Evolutionary conservation across 2,329 filamentous ascomycete genomes (phyloP), one percentile per base, ranked within the genome.

Genomic region (Aureobasidium musti): DNA sequence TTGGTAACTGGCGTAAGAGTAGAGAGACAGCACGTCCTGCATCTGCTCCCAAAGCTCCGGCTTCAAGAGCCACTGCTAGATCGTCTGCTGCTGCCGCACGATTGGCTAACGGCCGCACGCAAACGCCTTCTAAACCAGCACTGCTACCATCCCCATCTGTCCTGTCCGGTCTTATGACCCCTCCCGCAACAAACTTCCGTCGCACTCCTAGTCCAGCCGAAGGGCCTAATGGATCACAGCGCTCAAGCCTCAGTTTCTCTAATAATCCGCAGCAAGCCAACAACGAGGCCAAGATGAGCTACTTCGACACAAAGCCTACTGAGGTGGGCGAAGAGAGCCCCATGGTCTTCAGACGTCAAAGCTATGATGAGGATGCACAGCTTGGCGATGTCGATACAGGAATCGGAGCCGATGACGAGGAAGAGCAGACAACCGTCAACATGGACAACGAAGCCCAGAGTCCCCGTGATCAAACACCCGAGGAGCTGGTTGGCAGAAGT

Each of bases 131-230:
- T 10, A 87, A 85, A 72, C 80, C 81, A 50, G 84, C 80, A 43
- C 76, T 74, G 77, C 67, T 77, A 73, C 74, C 80, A 4, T 82
- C 87, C 1, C 83, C 86, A 64, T 86, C 83, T 57, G 89, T 92
- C 68, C 82, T 93, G 23, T 89, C 89, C 0, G 93, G 93, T 1
- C 86, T 97, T 26, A 83, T 97, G 82, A 97, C 94, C 1, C 93
- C 94, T n/a, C 94, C 93, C 5, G 87, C 89, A 35, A 92, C 90
- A 4, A 86, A 87, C 65, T 77, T 89, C 56, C 88, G 90, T 50
- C 87, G 87, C 70, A 86, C 84, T 2, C 84, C 87, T 0, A 79
- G 82, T 3, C 77, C 80, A 3, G 30, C 19, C 4, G 49, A 54
- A 33, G 49, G 33, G 28, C 33, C 50, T 33, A 63, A 63, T 54